Evolutionary conservation across 345 rosid species (phyloP).

Genomic region (Populus nigra): DNA sequence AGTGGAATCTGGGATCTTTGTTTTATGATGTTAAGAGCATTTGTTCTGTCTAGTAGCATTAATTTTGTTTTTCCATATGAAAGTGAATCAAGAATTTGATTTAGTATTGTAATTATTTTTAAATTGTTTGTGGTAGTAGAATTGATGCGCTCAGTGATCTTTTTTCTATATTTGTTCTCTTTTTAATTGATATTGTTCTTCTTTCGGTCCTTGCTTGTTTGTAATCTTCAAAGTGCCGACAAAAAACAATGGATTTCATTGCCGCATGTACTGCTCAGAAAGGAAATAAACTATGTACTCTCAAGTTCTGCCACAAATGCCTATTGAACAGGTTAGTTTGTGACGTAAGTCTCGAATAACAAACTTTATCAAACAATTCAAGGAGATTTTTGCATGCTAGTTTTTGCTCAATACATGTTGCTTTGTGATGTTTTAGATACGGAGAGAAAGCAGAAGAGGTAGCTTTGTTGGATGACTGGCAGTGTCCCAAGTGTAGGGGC

Average conservation of each 20-base stretch:
- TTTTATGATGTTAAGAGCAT: background rate
- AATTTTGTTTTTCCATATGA: background rate
- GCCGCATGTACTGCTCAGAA: slow-evolving; percentile 54
- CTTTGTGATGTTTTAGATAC: slow-evolving; percentile 43
- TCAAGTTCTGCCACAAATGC: slow-evolving; percentile 67
- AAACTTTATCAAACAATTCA: background rate
- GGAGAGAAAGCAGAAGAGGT: slow-evolving; percentile 67
- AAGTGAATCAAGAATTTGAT: background rate
- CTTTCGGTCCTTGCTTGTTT: background rate
- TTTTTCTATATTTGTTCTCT: background rate
- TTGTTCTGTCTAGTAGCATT: background rate
- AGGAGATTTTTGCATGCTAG: background rate
- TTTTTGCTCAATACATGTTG: background rate
- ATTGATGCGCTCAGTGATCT: background rate
- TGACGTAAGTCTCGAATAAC: background rate
- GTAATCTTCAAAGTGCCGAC: slow-evolving; percentile 64
- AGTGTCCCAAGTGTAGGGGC: slow-evolving; percentile 76
- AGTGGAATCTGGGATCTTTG: background rate
- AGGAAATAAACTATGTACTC: slow-evolving; percentile 38
- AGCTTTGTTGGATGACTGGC: slow-evolving; percentile 47
- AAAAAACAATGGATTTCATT: slow-evolving; percentile 50
- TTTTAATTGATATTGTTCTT: background rate
- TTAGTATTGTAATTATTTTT: background rate
- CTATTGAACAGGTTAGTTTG: slow-evolving; percentile 57
- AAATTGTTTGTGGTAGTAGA: background rate